Base-by-base conservation (phyloP, 2,329 filamentous ascomycete species). In the Endothia cerciana region DNA sequence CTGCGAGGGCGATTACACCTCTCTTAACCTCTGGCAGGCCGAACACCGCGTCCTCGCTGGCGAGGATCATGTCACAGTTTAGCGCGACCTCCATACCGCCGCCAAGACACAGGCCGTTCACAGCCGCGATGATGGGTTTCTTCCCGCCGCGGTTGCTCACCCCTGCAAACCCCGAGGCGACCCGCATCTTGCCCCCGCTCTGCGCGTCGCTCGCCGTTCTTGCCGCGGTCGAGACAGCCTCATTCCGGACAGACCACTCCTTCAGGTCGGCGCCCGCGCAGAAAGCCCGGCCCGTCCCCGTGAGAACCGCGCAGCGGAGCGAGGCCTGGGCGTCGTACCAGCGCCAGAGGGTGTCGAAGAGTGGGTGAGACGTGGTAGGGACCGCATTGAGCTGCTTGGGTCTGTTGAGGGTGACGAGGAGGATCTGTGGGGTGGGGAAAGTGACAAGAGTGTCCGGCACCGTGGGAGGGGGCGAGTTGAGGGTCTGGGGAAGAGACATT, bases 71-170 rank as follows among this genome's bases (percentile, higher is more conserved):
- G 79, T 95, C 92, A 69, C 85, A 86, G 76, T 93, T 92, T 59
- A 90, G 80, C 15, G 87, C 83, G 79, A 93, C 92, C 80, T 94
- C 91, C 77, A 91, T 89, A 1, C 91, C 91, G 62, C 91, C 91
- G 43, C 91, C 91, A 56, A 91, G 83, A 65, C 89, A 91, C 22
- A 90, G 80, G 7, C 91, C 91, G 73, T 93, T 92, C 25, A 94
- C 89, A 0, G 91, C 91, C 1, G 88, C 90, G 36, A 94, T 84
- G 64, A 94, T 82, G 6, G 91, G 91, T 73, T 94, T 94, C 76
- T 87, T 87, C 58, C 90, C 90, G 5, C 77, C 75, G 33, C 91
- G 82, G 69, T 91, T 87, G 63, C 85, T 87, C 40, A 93, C 77
- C 0, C 85, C 90, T 30, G 87, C 89, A 67, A 92, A 90, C 1